phyloP scores from a whole-genome alignment of 805 yeast genomes.

The Kluyveromyces siamensis region DNA sequence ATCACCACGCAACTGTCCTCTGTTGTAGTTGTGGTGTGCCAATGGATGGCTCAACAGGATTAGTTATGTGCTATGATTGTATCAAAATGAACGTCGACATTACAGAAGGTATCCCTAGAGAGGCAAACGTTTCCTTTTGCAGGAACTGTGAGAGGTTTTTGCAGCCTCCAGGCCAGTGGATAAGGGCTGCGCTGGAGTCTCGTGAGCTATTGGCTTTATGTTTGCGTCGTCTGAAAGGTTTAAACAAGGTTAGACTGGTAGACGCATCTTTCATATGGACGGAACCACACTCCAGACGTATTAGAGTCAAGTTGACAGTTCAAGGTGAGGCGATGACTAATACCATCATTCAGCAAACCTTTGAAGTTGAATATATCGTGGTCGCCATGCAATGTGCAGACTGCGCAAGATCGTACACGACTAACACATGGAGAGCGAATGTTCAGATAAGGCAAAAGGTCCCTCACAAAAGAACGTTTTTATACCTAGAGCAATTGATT shows the following conservation, averaged over 20 bases:
- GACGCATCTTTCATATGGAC: conserved; percentile 98
- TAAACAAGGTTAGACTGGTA: conserved; percentile 73
- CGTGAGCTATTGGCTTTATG: conserved; percentile 89
- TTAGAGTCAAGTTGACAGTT: conserved; percentile 82
- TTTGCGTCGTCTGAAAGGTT: conserved; percentile 78
- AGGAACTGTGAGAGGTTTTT: conserved; percentile 94
- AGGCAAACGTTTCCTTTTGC: conserved; percentile 87
- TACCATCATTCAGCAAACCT: conserved; percentile 86
- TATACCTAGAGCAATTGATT: conserved; percentile 91
- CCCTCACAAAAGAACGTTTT: conserved; percentile 90
- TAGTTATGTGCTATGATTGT: conserved; percentile 97
- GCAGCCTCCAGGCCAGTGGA: conserved; percentile 94
- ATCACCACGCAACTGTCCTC: conserved; percentile 68
- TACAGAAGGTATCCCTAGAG: conserved; percentile 90
- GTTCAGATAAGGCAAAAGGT: conserved; percentile 98
- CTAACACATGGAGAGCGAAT: conserved; percentile 96
- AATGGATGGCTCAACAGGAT: conserved; percentile 88
- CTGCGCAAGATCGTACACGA: conserved; percentile 95
- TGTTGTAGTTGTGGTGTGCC: conserved; percentile 99
- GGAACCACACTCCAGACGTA: conserved; percentile 96
- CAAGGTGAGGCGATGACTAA: conserved; percentile 94
- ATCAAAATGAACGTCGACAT: conserved; percentile 88
- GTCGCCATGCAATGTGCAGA: conserved; percentile 96
- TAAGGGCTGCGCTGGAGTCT: conserved; percentile 81
- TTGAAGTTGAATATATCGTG: conserved; percentile 90